phyloP scores from a whole-genome alignment of 2,329 filamentous ascomycete species.

The Plectosphaerella plurivora region DNA sequence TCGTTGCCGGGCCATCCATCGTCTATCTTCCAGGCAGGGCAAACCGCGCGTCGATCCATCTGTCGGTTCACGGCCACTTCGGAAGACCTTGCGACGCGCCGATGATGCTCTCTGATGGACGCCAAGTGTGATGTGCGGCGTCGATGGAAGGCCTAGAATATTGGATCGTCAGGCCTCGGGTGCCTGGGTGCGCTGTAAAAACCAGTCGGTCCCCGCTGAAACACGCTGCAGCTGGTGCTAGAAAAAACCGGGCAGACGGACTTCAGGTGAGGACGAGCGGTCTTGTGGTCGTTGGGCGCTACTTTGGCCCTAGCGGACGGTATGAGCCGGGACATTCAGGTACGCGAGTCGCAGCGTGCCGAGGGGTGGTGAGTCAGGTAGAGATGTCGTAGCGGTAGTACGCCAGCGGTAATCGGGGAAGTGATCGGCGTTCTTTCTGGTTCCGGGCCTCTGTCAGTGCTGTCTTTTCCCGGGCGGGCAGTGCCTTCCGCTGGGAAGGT shows the following conservation, averaged over 20 bases:
- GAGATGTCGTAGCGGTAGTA: not conserved
- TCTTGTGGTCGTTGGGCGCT: not conserved
- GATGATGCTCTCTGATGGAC: not conserved
- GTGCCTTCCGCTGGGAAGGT: no score
- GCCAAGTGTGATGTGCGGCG: not conserved
- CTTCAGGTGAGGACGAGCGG: not conserved
- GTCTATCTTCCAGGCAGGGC: not conserved
- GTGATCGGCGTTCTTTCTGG: not conserved
- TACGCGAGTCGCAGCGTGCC: not conserved
- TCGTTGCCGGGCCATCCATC: no score
- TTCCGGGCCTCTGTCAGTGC: no score
- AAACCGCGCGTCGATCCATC: not conserved
- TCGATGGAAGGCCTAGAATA: not conserved
- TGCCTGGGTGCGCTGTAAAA: not conserved
- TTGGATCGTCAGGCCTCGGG: not conserved
- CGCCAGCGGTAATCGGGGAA: not conserved
- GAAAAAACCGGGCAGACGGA: not conserved
- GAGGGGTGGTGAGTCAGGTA: not conserved
- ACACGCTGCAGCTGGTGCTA: not conserved
- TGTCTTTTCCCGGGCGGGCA: no score
- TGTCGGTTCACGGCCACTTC: no score
- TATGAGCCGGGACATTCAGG: not conserved
- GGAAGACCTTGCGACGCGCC: not conserved
- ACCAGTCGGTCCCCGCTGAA: not conserved
- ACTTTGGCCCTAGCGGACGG: not conserved